Base-by-base conservation (phyloP, 2,329 filamentous ascomycete species). In the Colletotrichum sp. region DNA sequence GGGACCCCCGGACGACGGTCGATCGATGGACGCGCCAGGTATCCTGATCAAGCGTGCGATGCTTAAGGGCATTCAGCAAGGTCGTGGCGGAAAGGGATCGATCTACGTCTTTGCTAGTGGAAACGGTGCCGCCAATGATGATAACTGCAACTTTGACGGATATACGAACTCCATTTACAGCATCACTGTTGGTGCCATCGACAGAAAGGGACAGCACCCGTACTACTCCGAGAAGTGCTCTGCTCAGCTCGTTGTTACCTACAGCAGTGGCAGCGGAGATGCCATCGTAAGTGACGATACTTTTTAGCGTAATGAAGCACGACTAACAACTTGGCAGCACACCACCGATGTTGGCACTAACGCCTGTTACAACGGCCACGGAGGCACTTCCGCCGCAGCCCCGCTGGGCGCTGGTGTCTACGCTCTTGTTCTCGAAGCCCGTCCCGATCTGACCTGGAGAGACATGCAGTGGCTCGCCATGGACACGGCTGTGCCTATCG, bases 91-190 rank as follows among this genome's bases (percentile, higher is more conserved):
- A 5, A 92, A 93, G 69, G 97, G 97, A 10, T 98, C 95, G 32
- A 95, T 99, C 79, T 99, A 96, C 81, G 97, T 99, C 71, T 99
- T 99, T 85, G 97, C 97, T 59, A 96, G 96, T 79, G 97, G 97
- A 75, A 99, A 99, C 82, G 97, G 97, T 74, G 98, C 96, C 12
- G 88, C 89, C 5, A 92, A 89, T 78, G 96, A 95, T 63, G 97
- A 99, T 84, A 99, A 99, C 86, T 99, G 97, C 90, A 99, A 99
- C 84, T 99, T 99, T 83, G 97, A 99, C 83, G 97, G 97, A 52
- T 99, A 99, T 86, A 99, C 97, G 76, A 99, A 99, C 88, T 98
- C 96, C 83, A 99, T 99, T 80, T 99, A 99, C 89, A 98, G 96
- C 84, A 97, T 99, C 80, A 98, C 96, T 0, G 96, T 99, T 21